Percentiles rank a stretch among this genome's conserved stretches.
Evolutionary conservation across 2,329 filamentous ascomycete species (phyloP).

Genomic region (Colletotrichum eremochloae): DNA sequence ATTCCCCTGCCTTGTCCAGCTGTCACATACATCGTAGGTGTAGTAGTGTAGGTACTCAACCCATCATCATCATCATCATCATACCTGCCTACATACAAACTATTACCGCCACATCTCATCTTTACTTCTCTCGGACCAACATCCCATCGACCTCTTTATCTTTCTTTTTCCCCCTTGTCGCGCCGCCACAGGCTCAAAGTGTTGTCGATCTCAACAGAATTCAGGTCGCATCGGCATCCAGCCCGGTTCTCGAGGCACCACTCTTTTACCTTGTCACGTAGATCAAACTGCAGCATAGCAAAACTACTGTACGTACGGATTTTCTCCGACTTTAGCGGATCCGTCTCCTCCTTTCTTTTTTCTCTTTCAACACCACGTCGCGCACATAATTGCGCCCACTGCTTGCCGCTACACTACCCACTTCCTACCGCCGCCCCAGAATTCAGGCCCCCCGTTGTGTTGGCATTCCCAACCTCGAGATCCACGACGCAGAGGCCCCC

Average conservation of each 20-base stretch:
- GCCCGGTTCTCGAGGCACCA: neutral
- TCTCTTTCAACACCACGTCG: neutral
- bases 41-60: no score
- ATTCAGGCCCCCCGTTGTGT: constrained; percentile 3
- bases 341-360: constrained; percentile 29
- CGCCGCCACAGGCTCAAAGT: constrained; percentile 4
- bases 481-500: constrained; percentile 6
- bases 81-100: neutral
- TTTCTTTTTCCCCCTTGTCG: constrained; percentile 12
- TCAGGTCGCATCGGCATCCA: neutral
- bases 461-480: constrained; percentile 4
- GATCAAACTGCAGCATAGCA: constrained; percentile 1
- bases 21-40: neutral
- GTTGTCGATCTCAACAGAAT: constrained; percentile 35
- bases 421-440: neutral
- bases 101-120: neutral
- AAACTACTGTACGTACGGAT: constrained; percentile 10
- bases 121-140: constrained; percentile 6
- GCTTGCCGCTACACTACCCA: neutral
- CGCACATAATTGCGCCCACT: constrained; percentile 15
- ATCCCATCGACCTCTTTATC: neutral
- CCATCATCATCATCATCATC: constrained; percentile 8
- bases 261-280: neutral
- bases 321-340: constrained; percentile 27
- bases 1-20: neutral